These are phyloP conservation scores for Scenedesmus sp. DNA, from an alignment of 163 green algal species.

Conservation along the genomic window DNA sequence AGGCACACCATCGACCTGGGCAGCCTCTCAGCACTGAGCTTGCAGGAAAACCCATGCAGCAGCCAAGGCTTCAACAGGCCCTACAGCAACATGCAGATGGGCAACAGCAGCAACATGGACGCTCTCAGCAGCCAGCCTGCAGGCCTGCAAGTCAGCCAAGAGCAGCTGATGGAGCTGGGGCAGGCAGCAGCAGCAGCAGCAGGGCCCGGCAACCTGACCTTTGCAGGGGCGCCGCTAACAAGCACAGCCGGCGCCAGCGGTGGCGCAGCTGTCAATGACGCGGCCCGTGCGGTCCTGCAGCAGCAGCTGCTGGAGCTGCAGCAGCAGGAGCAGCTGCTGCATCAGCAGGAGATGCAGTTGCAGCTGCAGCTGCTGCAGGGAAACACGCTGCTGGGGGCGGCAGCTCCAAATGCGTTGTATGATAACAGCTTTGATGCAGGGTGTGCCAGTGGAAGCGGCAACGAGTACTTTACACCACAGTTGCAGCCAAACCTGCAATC, in stretches of 20 bases:
- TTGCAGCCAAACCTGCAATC: background rate
- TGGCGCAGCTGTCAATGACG: background rate
- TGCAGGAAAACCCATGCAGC: background rate
- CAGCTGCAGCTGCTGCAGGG: background rate
- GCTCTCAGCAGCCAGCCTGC: background rate
- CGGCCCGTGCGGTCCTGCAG: background rate
- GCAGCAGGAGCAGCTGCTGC: background rate
- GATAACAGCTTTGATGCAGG: background rate
- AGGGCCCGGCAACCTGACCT: background rate
- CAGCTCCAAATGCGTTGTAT: background rate
- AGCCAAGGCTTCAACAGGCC: background rate
- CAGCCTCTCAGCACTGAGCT: background rate
- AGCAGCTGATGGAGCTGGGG: background rate
- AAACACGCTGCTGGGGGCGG: background rate
- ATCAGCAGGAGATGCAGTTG: background rate
- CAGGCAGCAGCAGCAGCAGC: background rate
- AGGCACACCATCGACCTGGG: background rate
- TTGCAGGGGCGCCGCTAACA: background rate
- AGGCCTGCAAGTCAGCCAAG: background rate
- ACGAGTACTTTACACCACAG: background rate
- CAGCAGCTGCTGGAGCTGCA: conserved; percentile 2
- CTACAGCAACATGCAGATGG: background rate
- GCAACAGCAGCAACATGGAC: background rate
- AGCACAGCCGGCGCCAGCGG: background rate
- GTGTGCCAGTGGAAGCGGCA: background rate